Conservation (phyloP, 805 yeast species). For the Candida palmyrensis region DNA sequence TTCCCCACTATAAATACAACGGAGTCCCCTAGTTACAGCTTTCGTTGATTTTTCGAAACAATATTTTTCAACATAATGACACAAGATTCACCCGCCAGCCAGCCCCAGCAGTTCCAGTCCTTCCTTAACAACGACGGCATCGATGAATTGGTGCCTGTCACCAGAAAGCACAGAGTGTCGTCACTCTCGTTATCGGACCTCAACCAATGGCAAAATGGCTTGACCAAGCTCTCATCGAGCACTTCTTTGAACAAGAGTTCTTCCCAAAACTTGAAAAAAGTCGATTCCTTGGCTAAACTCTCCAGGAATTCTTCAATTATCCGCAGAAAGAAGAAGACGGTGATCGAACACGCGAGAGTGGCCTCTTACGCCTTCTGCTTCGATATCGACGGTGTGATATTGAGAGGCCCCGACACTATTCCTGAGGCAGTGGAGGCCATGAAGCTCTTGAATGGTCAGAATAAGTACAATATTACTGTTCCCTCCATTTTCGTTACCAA, state of each 20-base stretch:
- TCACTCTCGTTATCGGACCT: slow-evolving; percentile 63
- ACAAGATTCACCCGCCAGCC: slow-evolving; percentile 5
- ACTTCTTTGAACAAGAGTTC: slow-evolving; percentile 32
- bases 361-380: slow-evolving; percentile 88
- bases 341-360: slow-evolving; percentile 65
- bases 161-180: slow-evolving; percentile 58
- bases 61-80: too few species aligned
- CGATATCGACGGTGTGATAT: slow-evolving; percentile 88
- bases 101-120: slow-evolving; percentile 35
- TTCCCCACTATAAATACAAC: too few species aligned
- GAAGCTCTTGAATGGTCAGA: slow-evolving; percentile 68
- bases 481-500: slow-evolving; percentile 86
- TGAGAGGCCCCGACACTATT: slow-evolving; percentile 78
- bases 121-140: slow-evolving; percentile 71
- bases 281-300: slow-evolving; percentile 40
- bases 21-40: too few species aligned
- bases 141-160: slow-evolving; percentile 58
- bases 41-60: too few species aligned
- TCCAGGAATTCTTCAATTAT: slow-evolving; percentile 43
- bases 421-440: slow-evolving; percentile 77
- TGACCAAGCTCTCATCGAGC: slow-evolving; percentile 34
- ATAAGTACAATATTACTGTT: slow-evolving; percentile 69
- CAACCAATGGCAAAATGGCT: slow-evolving; percentile 55
- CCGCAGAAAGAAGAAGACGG: slow-evolving; percentile 42
- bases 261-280: slow-evolving; percentile 34